A percentile compares a stretch with the other conserved stretches of the same genome.
phyloP scores from a whole-genome alignment of 2,329 filamentous ascomycete genomes.

The Conoideocrella luteorostrata region DNA sequence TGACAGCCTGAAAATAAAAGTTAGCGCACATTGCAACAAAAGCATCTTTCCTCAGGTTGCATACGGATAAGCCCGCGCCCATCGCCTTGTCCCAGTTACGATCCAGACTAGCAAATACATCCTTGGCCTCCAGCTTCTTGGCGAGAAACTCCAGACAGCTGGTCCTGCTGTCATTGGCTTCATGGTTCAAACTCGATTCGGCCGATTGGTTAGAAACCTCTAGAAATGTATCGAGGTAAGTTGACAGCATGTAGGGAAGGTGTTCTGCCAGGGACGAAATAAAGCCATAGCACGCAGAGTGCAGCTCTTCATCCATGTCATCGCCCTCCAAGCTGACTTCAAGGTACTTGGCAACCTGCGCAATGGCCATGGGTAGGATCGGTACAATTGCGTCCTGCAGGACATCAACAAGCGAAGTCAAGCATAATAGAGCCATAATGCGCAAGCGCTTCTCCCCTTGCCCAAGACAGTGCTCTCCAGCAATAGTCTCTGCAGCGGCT shows the following conservation, averaged over 20 bases:
- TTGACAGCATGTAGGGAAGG: slow-evolving; percentile 82
- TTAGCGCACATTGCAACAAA: background rate
- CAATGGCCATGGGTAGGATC: slow-evolving; percentile 69
- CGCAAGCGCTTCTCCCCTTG: slow-evolving; percentile 66
- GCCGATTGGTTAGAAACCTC: slow-evolving; percentile 67
- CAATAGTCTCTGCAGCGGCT: slow-evolving; percentile 68
- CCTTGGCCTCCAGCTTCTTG: slow-evolving; percentile 68
- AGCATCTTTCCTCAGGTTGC: slow-evolving; percentile 16
- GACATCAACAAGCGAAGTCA: slow-evolving; percentile 85
- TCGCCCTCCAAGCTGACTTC: slow-evolving; percentile 51
- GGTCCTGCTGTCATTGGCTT: slow-evolving; percentile 57
- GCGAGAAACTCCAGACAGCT: slow-evolving; percentile 70
- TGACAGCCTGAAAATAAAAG: slow-evolving; percentile 45
- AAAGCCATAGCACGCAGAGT: slow-evolving; percentile 77
- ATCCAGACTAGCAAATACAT: slow-evolving; percentile 67
- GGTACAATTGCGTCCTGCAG: slow-evolving; percentile 81
- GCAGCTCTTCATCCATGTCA: slow-evolving; percentile 55
- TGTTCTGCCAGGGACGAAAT: slow-evolving; percentile 74
- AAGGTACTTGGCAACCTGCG: slow-evolving; percentile 66
- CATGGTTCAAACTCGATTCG: slow-evolving; percentile 51
- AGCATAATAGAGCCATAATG: slow-evolving; percentile 78
- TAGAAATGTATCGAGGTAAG: slow-evolving; percentile 67
- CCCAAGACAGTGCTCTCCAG: slow-evolving; percentile 69
- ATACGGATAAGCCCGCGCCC: slow-evolving; percentile 54
- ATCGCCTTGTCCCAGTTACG: slow-evolving; percentile 65